Percentiles rank a stretch among this genome's conserved stretches.
phyloP scores from a whole-genome alignment of 176 grass and related monocot species.

The Oryza meyeriana region DNA sequence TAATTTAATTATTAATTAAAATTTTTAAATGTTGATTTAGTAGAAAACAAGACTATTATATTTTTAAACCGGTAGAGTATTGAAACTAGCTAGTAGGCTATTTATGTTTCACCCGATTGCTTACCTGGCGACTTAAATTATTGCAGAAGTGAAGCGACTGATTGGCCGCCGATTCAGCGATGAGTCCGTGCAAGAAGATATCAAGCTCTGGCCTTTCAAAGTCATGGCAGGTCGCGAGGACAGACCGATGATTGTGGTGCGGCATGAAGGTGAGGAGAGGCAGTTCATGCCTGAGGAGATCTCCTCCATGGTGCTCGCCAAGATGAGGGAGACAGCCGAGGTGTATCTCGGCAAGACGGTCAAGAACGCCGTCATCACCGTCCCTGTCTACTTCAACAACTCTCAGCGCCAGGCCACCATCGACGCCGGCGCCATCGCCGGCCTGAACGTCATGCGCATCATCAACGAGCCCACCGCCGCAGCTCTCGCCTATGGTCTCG shows the following conservation, averaged over 20 bases:
- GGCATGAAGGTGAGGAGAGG: slow-evolving; percentile 60
- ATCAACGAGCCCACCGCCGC: slow-evolving; percentile 87
- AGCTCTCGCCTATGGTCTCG: slow-evolving; percentile 75
- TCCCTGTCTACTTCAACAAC: slow-evolving; percentile 90
- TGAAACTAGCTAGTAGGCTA: too few species aligned
- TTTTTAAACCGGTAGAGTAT: too few species aligned
- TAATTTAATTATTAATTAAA: too few species aligned
- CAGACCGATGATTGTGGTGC: slow-evolving; percentile 68
- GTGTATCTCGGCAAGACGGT: slow-evolving; percentile 43
- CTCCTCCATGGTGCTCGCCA: slow-evolving; percentile 60
- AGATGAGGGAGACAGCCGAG: slow-evolving; percentile 58
- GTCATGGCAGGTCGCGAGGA: slow-evolving; percentile 43
- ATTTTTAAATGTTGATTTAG: too few species aligned
- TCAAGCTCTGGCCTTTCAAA: slow-evolving; percentile 83
- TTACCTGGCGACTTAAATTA: too few species aligned
- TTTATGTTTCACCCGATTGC: too few species aligned
- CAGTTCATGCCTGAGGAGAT: slow-evolving; percentile 73
- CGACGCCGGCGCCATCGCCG: slow-evolving; percentile 68
- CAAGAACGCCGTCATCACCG: slow-evolving; percentile 74
- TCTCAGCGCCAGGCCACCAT: slow-evolving; percentile 91
- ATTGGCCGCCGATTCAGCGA: slow-evolving; percentile 73
- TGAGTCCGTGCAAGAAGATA: slow-evolving; percentile 67
- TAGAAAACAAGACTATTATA: too few species aligned
- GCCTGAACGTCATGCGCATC: slow-evolving; percentile 83
- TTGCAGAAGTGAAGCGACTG: slow-evolving; percentile 77